Percentiles rank a stretch among this genome's conserved stretches.
Conservation (phyloP, 2,329 filamentous ascomycete species). For the Graphiopsis chlorocephala region DNA sequence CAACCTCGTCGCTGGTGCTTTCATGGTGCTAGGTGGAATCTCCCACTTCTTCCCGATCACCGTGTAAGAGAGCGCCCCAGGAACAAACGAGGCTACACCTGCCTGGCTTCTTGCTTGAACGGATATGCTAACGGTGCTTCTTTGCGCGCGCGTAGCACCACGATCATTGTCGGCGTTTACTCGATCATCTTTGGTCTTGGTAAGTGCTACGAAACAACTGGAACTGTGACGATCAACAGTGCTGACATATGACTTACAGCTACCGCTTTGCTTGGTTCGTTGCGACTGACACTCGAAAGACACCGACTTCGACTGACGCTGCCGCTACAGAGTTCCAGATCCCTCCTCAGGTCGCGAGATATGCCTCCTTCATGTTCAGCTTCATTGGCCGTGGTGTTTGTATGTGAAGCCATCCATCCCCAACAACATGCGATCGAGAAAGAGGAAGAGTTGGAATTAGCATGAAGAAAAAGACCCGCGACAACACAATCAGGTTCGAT, state of each 20-base stretch:
- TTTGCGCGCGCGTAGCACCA: conserved; percentile 50
- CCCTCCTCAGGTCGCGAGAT: conserved; percentile 85
- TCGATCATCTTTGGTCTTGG: conserved; percentile 86
- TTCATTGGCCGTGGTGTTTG: conserved; percentile 94
- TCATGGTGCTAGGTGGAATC: conserved; percentile 84
- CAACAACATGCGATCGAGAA: background rate
- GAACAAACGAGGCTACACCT: background rate
- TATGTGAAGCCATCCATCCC: conserved; percentile 51
- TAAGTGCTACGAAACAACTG: conserved; percentile 45
- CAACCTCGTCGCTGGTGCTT: conserved; percentile 81
- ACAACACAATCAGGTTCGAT: background rate
- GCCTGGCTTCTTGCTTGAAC: background rate
- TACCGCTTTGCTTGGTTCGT: conserved; percentile 54
- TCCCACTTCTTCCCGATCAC: conserved; percentile 63
- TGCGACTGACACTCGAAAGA: background rate
- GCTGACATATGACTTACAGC: conserved; percentile 42
- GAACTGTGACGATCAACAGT: background rate
- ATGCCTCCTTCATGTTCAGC: conserved; percentile 96
- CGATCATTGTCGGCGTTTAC: conserved; percentile 78
- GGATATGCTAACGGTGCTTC: background rate
- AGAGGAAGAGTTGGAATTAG: background rate
- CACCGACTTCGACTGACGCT: background rate
- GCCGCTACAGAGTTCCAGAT: conserved; percentile 79
- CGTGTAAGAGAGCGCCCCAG: conserved; percentile 50
- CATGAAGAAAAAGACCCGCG: background rate